Percentiles rank a stretch among this genome's conserved stretches.
phyloP scores from a whole-genome alignment of 2,329 filamentous ascomycete genomes.

The Canariomyces notabilis region DNA sequence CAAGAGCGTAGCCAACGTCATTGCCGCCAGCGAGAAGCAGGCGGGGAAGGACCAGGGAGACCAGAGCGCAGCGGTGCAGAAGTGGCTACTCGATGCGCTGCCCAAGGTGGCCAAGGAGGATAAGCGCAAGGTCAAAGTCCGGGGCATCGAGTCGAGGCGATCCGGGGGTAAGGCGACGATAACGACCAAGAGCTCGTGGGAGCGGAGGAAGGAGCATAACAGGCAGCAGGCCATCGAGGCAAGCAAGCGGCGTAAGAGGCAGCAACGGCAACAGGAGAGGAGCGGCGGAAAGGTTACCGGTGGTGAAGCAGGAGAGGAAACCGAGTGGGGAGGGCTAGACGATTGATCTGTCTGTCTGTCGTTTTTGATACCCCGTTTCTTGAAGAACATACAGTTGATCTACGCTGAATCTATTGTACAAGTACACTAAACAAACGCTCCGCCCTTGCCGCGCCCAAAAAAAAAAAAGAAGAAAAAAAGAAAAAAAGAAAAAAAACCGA shows the following conservation, averaged over 20 bases:
- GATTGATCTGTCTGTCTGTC: too few relatives aligned
- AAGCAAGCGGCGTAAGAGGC: conserved; percentile 51
- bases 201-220: conserved; percentile 64
- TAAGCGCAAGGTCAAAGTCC: conserved; percentile 73
- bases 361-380: conserved; percentile 4
- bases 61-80: conserved; percentile 57
- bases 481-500: background rate
- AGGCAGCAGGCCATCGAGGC: conserved; percentile 56
- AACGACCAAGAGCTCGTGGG: conserved; percentile 75
- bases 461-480: background rate
- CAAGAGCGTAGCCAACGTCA: conserved; percentile 89
- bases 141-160: conserved; percentile 70
- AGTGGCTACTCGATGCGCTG: conserved; percentile 84
- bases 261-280: conserved; percentile 23
- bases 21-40: conserved; percentile 74
- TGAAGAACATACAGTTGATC: background rate
- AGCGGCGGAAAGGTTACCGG: conserved; percentile 10
- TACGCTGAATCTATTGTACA: background rate
- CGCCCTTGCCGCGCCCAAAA: background rate
- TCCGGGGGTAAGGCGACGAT: conserved; percentile 58
- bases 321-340: conserved; percentile 30
- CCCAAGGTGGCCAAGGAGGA: conserved; percentile 80
- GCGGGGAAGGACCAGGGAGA: conserved; percentile 45
- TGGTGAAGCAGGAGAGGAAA: conserved; percentile 4
- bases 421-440: background rate